Evolutionary conservation across 305 asterid species (phyloP).

Genomic region (Striga hermonthica): DNA sequence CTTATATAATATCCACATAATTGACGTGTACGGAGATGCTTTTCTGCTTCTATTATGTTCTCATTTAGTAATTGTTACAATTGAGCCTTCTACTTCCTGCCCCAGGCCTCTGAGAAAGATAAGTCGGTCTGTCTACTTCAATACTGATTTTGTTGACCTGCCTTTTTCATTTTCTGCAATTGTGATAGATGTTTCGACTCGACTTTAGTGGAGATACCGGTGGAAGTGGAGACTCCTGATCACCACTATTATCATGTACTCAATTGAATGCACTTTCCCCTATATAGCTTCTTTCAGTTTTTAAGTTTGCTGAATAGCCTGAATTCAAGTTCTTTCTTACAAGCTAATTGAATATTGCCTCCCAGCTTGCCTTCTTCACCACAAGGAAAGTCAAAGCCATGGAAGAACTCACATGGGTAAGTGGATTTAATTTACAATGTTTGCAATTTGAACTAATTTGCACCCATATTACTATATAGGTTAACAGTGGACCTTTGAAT

Average conservation of each 20-base stretch:
- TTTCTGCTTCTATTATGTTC: not conserved
- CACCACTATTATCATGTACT: constrained; percentile 89
- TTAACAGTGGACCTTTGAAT: no score
- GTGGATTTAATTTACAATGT: constrained; percentile 29
- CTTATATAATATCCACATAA: not conserved
- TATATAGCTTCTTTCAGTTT: constrained; percentile 22
- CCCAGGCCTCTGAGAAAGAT: constrained; percentile 11
- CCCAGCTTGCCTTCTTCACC: constrained; percentile 88
- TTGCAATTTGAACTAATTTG: no score
- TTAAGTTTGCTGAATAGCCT: constrained; percentile 23
- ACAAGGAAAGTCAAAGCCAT: constrained; percentile 79
- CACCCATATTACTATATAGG: no score
- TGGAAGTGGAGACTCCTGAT: constrained; percentile 90
- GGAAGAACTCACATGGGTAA: constrained; percentile 98
- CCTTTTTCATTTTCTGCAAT: constrained; percentile 21
- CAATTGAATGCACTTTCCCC: constrained; percentile 25
- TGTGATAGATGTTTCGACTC: constrained; percentile 74
- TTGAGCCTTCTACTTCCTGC: constrained; percentile 2
- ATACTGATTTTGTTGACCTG: constrained; percentile 27
- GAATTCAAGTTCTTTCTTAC: constrained; percentile 1
- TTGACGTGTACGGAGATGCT: not conserved
- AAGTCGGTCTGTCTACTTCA: constrained; percentile 8
- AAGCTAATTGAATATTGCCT: constrained; percentile 30
- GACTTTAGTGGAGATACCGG: constrained; percentile 87
- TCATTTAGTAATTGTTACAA: not conserved